Evolutionary conservation across 345 rosid genomes (phyloP), one percentile per base, ranked within the genome.

Genomic region (Mallotus nudiflorus): DNA sequence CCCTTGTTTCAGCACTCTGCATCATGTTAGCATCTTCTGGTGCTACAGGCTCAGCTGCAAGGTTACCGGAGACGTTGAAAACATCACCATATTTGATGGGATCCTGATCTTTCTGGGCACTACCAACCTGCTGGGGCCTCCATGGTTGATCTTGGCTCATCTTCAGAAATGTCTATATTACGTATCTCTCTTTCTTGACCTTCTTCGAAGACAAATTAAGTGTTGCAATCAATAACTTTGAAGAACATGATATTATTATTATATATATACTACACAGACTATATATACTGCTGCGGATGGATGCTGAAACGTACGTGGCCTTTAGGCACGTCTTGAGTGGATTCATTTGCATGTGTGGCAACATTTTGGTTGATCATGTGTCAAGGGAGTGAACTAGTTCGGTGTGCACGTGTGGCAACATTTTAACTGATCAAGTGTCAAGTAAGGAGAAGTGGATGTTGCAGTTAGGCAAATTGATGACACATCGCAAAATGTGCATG

Each of bases 11-110:
- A 0, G 88, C 91, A 0, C 86, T 73, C 74, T 85, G 92, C 96
- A 91, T 86, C 96, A 89, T 78, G 56, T 83, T 84, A 0, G 96
- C 96, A 52, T 85, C 97, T 67, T 79, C 84, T 0, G 91, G 97
- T 1, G 91, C 86, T 28, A 88, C 35, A 3, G 85, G 71, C 69
- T 84, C 77, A 19, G 68, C 33, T 0, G 91, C 82, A 3, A 86
- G 90, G 5, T 85, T 87, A 0, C 93, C 92, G 0, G 83, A 65
- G 46, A 89, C 89, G 68, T 73, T 29, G 14, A 89, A 89, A 37
- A 89, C 82, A 62, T 89, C 86, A 0, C 87, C 93, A 59, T 89
- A 91, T 66, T 57, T 83, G 46, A 88, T 74, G 5, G 92, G 85
- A 35, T 81, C 85, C 60, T 66, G 67, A 10, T 48, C 55, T 16